Evolutionary conservation across 495 filamentous ascomycete genomes (phyloP), one percentile per base, ranked within the genome.

Genomic region (Platismatia glauca): DNA sequence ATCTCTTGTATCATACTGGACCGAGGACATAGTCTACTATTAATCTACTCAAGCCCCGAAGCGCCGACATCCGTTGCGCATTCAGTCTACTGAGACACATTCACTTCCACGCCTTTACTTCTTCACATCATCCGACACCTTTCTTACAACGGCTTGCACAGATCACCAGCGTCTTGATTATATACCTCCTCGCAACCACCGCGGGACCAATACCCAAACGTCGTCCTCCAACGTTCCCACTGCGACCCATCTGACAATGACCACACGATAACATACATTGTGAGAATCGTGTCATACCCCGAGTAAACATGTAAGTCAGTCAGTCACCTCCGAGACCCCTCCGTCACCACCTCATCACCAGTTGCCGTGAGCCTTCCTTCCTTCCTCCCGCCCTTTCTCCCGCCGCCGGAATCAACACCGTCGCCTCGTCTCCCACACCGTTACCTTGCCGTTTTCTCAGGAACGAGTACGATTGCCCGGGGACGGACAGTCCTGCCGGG

Each of bases 1-100:
- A 53, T 53, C 50, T 53, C 29, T 52, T 53, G 50, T 53, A 53
- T 9, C 50, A 53, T 53, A 53, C 29, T 53, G 29, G 33, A n/a
- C n/a, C n/a, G n/a, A n/a, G n/a, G n/a, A 53, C 24, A 53, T 53
- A 33, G n/a, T 53, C 3, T 33, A 33, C 3, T 33, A 33, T 31
- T 31, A 53, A 53, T 31, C 16, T 33, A 53, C 50, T 15, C 16
- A 31, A 20, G 50, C 16, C 13, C 13, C 7, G 6, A 44, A 29
- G 5, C 2, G 46, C 27, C 48, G 48, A 31, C 48, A 18, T 16
- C 13, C 13, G 22, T 27, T 48, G 22, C 41, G 41, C 20, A 22
- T 44, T 24, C n/a, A 24, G 3, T n/a, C 20, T 27, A 15, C 22
- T 27, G 20, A n/a, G n/a, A 6, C 22, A 48, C n/a, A 7, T 48